These are phyloP conservation scores for Blastobotrys chiropterorum DNA, from an alignment of 805 yeast genomes.

Conservation along the genomic window DNA sequence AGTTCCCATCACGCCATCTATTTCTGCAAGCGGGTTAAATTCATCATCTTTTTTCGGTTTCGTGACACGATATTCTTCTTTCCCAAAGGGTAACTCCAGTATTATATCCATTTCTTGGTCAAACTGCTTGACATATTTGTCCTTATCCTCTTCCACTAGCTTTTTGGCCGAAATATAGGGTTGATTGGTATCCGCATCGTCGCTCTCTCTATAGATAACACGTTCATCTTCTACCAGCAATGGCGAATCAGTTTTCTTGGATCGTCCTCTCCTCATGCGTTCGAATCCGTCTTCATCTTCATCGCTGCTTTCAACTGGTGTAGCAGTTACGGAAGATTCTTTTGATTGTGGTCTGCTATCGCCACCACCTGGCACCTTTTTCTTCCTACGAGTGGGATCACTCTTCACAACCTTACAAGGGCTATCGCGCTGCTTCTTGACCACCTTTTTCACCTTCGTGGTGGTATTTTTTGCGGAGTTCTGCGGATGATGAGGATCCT, in stretches of 20 bases:
- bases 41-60: constrained; percentile 33
- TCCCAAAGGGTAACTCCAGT: constrained; percentile 17
- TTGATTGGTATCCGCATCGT: not conserved
- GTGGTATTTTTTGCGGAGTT: constrained; percentile 2
- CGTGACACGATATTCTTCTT: constrained; percentile 15
- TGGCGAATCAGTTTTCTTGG: not conserved
- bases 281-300: not conserved
- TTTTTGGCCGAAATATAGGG: not conserved
- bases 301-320: not conserved
- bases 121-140: not conserved
- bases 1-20: constrained; percentile 46
- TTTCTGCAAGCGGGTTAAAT: constrained; percentile 57
- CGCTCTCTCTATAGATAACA: not conserved
- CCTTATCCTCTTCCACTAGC: not conserved
- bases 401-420: not conserved
- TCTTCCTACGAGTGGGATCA: not conserved
- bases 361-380: not conserved
- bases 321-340: not conserved
- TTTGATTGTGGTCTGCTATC: not conserved
- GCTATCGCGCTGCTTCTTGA: not conserved
- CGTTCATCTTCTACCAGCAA: not conserved
- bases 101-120: constrained; percentile 1
- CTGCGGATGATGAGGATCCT: constrained; percentile 2
- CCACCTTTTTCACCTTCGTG: not conserved
- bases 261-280: not conserved